Conservation (phyloP, 257 asterid species). For the Forsythia viridissima region DNA sequence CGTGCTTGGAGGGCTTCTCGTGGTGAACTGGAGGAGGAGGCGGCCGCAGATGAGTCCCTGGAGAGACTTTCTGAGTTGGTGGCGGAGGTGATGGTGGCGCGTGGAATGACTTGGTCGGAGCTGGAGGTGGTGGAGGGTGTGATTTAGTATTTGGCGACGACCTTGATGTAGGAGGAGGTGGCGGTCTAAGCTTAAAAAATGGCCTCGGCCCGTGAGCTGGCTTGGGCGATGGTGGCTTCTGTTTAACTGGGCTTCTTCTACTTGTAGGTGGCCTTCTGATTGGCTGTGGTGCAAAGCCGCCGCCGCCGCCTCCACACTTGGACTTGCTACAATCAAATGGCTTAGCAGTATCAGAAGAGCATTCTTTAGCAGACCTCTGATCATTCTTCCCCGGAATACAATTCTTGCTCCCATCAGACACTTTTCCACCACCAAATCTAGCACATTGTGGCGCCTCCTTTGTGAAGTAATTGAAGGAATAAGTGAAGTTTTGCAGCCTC, state of each 20-base stretch:
- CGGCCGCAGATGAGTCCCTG: slow-evolving; percentile 24
- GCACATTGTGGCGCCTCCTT: slow-evolving; percentile 50
- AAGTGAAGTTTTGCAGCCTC: slow-evolving; percentile 48
- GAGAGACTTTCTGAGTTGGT: slow-evolving; percentile 38
- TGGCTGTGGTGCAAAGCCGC: neutral
- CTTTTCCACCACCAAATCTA: slow-evolving; percentile 31
- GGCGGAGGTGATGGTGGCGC: slow-evolving; percentile 30
- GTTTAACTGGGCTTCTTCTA: neutral
- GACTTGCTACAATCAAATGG: slow-evolving; percentile 39
- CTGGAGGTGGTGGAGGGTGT: slow-evolving; percentile 25
- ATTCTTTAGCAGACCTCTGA: slow-evolving; percentile 35
- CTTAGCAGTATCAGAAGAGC: slow-evolving; percentile 33
- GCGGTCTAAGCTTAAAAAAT: neutral
- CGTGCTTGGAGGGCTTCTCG: slow-evolving; percentile 13
- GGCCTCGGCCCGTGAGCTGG: neutral
- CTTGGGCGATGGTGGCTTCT: neutral
- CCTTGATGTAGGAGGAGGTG: neutral
- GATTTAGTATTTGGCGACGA: neutral
- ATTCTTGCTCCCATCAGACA: slow-evolving; percentile 36
- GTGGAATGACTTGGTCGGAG: neutral
- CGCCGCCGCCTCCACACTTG: neutral
- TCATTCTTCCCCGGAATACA: slow-evolving; percentile 29
- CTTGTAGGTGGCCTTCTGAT: neutral
- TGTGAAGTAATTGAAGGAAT: slow-evolving; percentile 49
- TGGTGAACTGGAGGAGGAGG: slow-evolving; percentile 20